Evolutionary conservation across 495 filamentous ascomycete species (phyloP).

Genomic region (Aspergillus egyptiacus): DNA sequence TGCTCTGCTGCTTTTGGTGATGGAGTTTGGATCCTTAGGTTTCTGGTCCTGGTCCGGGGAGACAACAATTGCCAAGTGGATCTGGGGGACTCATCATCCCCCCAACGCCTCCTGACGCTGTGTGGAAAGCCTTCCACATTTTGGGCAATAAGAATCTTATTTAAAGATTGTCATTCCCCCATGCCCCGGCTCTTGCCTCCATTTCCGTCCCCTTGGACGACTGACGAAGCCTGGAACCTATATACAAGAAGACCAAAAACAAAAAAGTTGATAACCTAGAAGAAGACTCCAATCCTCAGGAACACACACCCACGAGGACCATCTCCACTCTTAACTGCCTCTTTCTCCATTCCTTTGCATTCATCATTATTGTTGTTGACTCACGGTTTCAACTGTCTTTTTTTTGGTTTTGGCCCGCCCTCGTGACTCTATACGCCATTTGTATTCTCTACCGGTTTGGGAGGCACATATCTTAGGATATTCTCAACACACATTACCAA

Average conservation of each 20-base stretch:
- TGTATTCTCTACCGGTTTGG: neutral
- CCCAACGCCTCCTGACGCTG: constrained; percentile 21
- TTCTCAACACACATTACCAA: constrained; percentile 16
- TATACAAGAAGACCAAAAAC: constrained; percentile 5
- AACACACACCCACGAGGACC: constrained; percentile 16
- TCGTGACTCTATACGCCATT: neutral
- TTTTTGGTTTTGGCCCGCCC: neutral
- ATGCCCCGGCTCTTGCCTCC: constrained; percentile 14
- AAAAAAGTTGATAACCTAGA: constrained; percentile 10
- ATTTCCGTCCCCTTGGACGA: constrained; percentile 21
- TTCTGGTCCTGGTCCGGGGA: constrained; percentile 25
- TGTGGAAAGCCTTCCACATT: constrained; percentile 4
- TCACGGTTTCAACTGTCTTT: constrained; percentile 5
- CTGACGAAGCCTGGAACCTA: constrained; percentile 14
- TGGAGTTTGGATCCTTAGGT: neutral
- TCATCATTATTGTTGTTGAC: neutral
- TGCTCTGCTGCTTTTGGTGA: constrained; percentile 9
- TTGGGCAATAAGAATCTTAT: constrained; percentile 14
- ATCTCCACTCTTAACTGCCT: constrained; percentile 27
- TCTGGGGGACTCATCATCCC: constrained; percentile 25
- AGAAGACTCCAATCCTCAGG: constrained; percentile 7
- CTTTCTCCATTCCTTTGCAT: neutral
- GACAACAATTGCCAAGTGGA: constrained; percentile 22
- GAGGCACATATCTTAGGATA: neutral
- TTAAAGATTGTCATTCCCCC: constrained; percentile 24